phyloP scores from a whole-genome alignment of 179 eudicot species.

The Silene coronaria region DNA sequence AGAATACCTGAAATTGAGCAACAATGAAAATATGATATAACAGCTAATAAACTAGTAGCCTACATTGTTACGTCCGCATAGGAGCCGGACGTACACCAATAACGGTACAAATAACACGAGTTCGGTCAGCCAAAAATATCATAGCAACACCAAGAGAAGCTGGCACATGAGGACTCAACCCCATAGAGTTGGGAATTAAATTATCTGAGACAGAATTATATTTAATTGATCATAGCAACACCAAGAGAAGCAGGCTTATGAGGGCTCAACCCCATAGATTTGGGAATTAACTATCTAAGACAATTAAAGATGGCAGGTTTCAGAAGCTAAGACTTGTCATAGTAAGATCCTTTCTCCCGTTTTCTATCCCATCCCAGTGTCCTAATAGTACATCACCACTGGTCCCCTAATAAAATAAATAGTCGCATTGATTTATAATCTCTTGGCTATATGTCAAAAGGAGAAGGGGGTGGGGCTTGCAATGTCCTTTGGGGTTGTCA shows the following conservation, averaged over 20 bases:
- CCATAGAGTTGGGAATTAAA: too few relatives aligned
- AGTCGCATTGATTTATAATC: neutral
- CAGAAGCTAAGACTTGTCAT: neutral
- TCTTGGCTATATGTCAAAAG: neutral
- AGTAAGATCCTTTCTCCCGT: neutral
- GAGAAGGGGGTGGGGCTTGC: neutral
- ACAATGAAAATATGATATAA: neutral
- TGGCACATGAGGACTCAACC: neutral
- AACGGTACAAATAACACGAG: neutral
- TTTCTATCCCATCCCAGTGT: neutral
- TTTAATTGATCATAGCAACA: neutral
- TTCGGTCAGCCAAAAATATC: neutral
- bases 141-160: neutral
- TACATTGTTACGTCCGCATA: neutral
- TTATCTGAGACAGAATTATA: neutral
- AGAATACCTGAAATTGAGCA: neutral
- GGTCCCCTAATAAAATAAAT: neutral
- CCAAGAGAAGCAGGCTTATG: neutral
- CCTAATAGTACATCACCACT: neutral
- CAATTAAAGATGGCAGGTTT: constrained; percentile 4
- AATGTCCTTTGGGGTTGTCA: neutral
- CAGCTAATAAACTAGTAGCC: neutral
- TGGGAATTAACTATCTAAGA: neutral
- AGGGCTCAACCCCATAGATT: neutral
- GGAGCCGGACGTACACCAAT: neutral